Conservation (phyloP, 768 basidiomycete genomes). For the Boletus rubroflammeus region DNA sequence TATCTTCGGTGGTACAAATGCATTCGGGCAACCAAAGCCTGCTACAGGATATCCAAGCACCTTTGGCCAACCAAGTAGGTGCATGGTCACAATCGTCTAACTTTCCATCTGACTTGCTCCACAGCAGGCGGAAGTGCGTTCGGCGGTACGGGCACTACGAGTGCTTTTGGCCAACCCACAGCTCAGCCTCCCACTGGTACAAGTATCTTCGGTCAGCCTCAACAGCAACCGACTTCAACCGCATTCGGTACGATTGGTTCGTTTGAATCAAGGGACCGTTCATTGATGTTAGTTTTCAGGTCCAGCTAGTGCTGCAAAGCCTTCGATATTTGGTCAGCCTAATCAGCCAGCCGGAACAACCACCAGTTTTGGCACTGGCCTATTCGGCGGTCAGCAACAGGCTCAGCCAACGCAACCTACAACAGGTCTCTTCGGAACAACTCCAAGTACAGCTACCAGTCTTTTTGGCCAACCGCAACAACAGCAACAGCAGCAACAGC, state of each 20-base stretch:
- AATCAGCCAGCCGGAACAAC: slow-evolving; percentile 37
- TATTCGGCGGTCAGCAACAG: slow-evolving; percentile 28
- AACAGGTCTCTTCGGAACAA: slow-evolving; percentile 30
- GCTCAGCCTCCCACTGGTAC: slow-evolving; percentile 21
- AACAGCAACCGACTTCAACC: slow-evolving; percentile 32
- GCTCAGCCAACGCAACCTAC: slow-evolving; percentile 24
- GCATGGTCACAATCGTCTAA: background rate
- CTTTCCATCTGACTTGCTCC: background rate
- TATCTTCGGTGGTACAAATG: slow-evolving; percentile 33
- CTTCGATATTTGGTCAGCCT: slow-evolving; percentile 48
- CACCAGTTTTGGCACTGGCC: slow-evolving; percentile 34
- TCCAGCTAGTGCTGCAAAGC: slow-evolving; percentile 36
- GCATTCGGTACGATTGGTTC: slow-evolving; percentile 42
- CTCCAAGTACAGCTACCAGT: slow-evolving; percentile 19
- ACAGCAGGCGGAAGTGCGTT: slow-evolving; percentile 22
- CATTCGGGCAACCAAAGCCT: slow-evolving; percentile 34
- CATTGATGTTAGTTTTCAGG: slow-evolving; percentile 21
- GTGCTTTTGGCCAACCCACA: slow-evolving; percentile 28
- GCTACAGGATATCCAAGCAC: slow-evolving; percentile 27
- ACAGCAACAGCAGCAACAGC: slow-evolving; percentile 31
- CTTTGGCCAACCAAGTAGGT: slow-evolving; percentile 28
- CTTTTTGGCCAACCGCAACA: slow-evolving; percentile 35
- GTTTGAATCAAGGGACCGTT: background rate
- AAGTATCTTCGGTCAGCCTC: slow-evolving; percentile 37
- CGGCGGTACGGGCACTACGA: slow-evolving; percentile 18